These are phyloP conservation scores for Pseudogymnoascus sp. DNA, from an alignment of 2,329 filamentous ascomycete genomes.

Conservation along the genomic window DNA sequence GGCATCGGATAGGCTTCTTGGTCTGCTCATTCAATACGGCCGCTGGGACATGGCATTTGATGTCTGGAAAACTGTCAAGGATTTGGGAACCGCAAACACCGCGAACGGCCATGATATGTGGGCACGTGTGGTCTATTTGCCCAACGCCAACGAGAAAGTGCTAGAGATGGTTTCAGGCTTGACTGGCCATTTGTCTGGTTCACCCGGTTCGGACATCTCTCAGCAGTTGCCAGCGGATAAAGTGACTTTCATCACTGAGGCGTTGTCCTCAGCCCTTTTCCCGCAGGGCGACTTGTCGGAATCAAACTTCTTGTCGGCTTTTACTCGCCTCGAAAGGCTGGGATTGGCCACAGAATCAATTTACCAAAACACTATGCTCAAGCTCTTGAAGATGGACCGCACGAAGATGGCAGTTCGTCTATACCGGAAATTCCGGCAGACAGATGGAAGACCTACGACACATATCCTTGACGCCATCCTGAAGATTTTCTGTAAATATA, in stretches of 20 bases:
- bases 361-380: constrained; percentile 18
- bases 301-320: background rate
- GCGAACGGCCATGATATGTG: background rate
- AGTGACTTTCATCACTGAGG: background rate
- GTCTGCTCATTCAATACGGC: constrained; percentile 15
- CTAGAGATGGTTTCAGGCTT: background rate
- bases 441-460: constrained; percentile 15
- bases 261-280: background rate
- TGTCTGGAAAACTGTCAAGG: constrained; percentile 16
- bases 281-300: background rate
- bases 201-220: background rate
- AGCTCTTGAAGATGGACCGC: constrained; percentile 19
- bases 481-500: constrained; percentile 25
- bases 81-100: background rate
- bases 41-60: constrained; percentile 20
- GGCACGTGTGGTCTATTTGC: background rate
- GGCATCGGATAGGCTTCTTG: constrained; percentile 19
- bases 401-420: constrained; percentile 17
- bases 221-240: background rate
- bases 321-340: background rate
- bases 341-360: constrained; percentile 9
- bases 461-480: constrained; percentile 26
- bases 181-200: background rate
- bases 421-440: constrained; percentile 21
- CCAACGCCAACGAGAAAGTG: background rate